A percentile compares a stretch with the other conserved stretches of the same genome.
Evolutionary conservation across 2,329 filamentous ascomycete genomes (phyloP).

Genomic region (Penicillium crustosum): DNA sequence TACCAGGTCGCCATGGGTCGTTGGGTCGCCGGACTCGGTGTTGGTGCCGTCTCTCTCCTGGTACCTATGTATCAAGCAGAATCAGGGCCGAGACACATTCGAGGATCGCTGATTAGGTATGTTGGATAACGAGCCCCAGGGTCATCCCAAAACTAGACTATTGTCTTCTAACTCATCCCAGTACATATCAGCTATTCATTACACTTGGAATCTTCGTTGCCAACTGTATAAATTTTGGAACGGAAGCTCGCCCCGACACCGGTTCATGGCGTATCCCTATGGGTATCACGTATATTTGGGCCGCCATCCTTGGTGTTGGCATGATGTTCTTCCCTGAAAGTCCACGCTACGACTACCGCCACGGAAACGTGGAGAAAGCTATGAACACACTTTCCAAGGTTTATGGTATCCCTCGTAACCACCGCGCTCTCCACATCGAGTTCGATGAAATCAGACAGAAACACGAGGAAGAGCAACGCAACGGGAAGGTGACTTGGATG

Average conservation of each 20-base stretch:
- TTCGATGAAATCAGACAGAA: slow-evolving; percentile 58
- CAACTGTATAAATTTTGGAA: slow-evolving; percentile 50
- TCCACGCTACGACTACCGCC: slow-evolving; percentile 59
- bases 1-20: slow-evolving; percentile 46
- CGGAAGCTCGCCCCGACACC: slow-evolving; percentile 38
- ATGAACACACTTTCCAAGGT: slow-evolving; percentile 53
- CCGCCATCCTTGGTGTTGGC: slow-evolving; percentile 53
- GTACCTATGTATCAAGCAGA: slow-evolving; percentile 51
- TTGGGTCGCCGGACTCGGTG: slow-evolving; percentile 44
- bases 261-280: slow-evolving; percentile 52
- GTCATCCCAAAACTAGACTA: no score
- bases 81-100: slow-evolving; percentile 46
- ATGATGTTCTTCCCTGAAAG: slow-evolving; percentile 58
- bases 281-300: slow-evolving; percentile 59
- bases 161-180: slow-evolving; percentile 11
- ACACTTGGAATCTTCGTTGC: slow-evolving; percentile 49
- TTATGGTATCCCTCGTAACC: slow-evolving; percentile 55
- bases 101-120: slow-evolving; percentile 44
- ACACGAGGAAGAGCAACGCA: slow-evolving; percentile 52
- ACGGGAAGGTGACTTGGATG: slow-evolving; percentile 33
- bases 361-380: slow-evolving; percentile 53
- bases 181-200: slow-evolving; percentile 50
- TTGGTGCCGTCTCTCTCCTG: slow-evolving; percentile 44
- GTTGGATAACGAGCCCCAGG: neutral
- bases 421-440: slow-evolving; percentile 54